Evolutionary conservation across 176 grass and related monocot genomes (phyloP).

Genomic region (Oryza meridionalis): DNA sequence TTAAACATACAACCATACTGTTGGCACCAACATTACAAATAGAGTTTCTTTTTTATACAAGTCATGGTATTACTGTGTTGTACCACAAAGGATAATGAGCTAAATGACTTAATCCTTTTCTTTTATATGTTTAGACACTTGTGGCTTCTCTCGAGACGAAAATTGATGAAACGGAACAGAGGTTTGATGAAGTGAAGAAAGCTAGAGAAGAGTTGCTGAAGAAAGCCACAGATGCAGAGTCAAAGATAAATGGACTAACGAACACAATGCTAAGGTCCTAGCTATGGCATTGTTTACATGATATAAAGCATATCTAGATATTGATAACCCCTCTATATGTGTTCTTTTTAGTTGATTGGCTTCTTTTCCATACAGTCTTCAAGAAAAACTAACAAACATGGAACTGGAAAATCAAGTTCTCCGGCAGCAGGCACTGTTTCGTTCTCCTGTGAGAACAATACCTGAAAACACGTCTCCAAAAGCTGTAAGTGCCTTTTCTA

Average conservation of each 20-base stretch:
- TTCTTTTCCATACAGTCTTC: constrained; percentile 56
- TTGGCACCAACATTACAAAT: constrained; percentile 27
- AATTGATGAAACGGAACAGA: constrained; percentile 87
- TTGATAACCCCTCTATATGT: constrained; percentile 3
- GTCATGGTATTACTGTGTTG: constrained; percentile 1
- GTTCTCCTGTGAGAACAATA: constrained; percentile 50
- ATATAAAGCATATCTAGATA: constrained; percentile 24
- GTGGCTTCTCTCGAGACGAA: constrained; percentile 83
- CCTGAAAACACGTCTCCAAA: constrained; percentile 59
- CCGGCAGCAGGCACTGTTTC: constrained; percentile 66
- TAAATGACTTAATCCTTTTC: constrained; percentile 33
- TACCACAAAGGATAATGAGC: background rate
- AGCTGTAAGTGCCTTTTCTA: constrained; percentile 58
- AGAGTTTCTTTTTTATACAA: background rate
- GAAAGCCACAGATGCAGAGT: constrained; percentile 73
- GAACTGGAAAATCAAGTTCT: constrained; percentile 95
- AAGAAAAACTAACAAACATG: constrained; percentile 87
- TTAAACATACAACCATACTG: constrained; percentile 4
- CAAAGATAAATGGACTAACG: constrained; percentile 71
- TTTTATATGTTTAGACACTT: constrained; percentile 54
- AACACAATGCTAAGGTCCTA: constrained; percentile 85
- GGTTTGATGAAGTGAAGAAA: constrained; percentile 84
- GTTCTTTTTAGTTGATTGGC: constrained; percentile 15
- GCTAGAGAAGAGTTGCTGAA: constrained; percentile 68
- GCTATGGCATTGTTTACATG: constrained; percentile 20